Evolutionary conservation across 2,329 filamentous ascomycete genomes (phyloP), one percentile per base, ranked within the genome.

Genomic region (Aureobasidium pullulans): DNA sequence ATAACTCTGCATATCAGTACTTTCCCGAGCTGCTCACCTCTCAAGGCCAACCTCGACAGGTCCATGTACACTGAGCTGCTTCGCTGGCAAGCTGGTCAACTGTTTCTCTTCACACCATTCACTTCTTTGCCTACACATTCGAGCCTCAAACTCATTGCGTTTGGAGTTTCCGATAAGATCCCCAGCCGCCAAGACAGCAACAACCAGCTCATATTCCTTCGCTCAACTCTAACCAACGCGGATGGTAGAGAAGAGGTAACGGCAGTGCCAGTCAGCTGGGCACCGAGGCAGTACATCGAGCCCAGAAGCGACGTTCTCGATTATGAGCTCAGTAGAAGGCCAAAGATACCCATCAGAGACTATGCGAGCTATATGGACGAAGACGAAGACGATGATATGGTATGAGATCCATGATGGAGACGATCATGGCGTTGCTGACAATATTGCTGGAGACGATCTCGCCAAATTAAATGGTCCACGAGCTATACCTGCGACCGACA

Each of bases 1-100:
- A 69, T 75, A 4, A 78, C 77, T 0, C 66, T 80, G 16, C 76
- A 79, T 61, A 75, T 79, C 62, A 76, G 75, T 0, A 77, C 74
- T 4, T 79, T 77, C 75, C 77, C 77, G 5, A 76, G 65, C 23
- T 77, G 76, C 62, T 71, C 68, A 40, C 74, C 74, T 7, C 47
- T 50, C 6, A 57, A 57, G 19, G 32, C 15, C 34, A 48, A 47
- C 28, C 1, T 73, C 70, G 3, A 67, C 67, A 29, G 64, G 32
- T 8, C 31, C 13, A 40, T 40, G 13, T 57, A 57, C 8, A 40
- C 34, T 9, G 54, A 47, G 16, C 23, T 57, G 19, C 43, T 57
- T 5, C 54, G 54, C 28, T 39, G 43, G 34, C 54, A 47, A 19
- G 8, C 54, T 6, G 50, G 15, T 15, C 44, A 50, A 11, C 9